phyloP scores from a whole-genome alignment of 2,329 filamentous ascomycete genomes.

The Trichophyton verrucosum region DNA sequence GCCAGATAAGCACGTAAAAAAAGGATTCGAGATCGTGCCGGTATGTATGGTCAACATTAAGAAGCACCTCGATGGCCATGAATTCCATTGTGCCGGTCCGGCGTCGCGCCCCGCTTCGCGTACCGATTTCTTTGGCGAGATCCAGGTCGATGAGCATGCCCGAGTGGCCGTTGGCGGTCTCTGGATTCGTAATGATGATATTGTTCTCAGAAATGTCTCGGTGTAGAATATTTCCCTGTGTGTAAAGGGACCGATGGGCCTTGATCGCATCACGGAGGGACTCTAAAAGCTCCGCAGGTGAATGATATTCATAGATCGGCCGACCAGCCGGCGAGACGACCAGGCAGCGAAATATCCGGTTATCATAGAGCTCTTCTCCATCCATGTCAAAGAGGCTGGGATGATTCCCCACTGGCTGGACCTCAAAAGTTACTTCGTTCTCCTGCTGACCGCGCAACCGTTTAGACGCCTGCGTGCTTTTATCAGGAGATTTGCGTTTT shows the following conservation, averaged over 20 bases:
- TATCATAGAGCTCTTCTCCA: slow-evolving; percentile 15
- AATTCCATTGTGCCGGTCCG: slow-evolving; percentile 19
- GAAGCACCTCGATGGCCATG: slow-evolving; percentile 26
- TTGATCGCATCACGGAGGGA: slow-evolving; percentile 25
- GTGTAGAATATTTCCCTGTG: slow-evolving; percentile 25
- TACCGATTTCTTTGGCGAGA: slow-evolving; percentile 20
- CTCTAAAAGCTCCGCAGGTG: slow-evolving; percentile 24
- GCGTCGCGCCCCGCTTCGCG: slow-evolving; percentile 8
- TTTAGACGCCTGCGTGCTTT: neutral
- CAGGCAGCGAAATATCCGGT: slow-evolving; percentile 22
- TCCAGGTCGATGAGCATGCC: slow-evolving; percentile 29
- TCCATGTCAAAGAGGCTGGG: neutral
- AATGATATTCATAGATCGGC: slow-evolving; percentile 19
- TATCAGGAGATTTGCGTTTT: slow-evolving; percentile 3
- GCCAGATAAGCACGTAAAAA: slow-evolving; percentile 23
- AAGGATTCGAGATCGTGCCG: slow-evolving; percentile 24
- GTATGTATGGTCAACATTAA: slow-evolving; percentile 22
- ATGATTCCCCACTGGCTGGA: neutral
- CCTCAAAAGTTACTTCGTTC: neutral
- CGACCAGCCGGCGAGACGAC: slow-evolving; percentile 22
- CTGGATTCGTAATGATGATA: slow-evolving; percentile 26
- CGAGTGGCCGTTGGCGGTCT: slow-evolving; percentile 1
- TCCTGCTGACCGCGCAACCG: neutral
- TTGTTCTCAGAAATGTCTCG: slow-evolving; percentile 29
- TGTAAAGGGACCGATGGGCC: slow-evolving; percentile 27